phyloP scores from a whole-genome alignment of 176 grass and related monocot genomes.

The Miscanthus lutarioriparius region DNA sequence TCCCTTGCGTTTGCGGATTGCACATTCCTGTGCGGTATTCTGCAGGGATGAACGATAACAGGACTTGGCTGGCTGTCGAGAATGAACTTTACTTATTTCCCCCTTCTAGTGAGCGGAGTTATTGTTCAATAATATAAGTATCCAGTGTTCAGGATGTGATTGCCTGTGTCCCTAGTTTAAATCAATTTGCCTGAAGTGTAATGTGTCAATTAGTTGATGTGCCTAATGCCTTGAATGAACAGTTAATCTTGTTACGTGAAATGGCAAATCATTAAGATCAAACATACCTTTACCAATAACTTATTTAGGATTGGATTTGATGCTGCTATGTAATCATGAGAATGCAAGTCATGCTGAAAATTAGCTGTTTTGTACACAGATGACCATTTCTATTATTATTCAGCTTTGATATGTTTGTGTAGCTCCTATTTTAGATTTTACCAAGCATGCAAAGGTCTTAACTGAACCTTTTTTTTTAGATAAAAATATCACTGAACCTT shows the following conservation, averaged over 20 bases:
- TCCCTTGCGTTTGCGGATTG: too few relatives aligned
- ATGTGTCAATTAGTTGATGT: background rate
- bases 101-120: background rate
- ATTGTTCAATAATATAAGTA: background rate
- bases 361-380: background rate
- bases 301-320: background rate
- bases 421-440: background rate
- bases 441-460: background rate
- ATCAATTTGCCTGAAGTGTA: background rate
- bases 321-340: background rate
- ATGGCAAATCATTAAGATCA: background rate
- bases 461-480: background rate
- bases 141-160: background rate
- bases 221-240: background rate
- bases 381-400: background rate
- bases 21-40: background rate
- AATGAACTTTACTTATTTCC: background rate
- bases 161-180: background rate
- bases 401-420: background rate
- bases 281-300: background rate
- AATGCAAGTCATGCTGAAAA: background rate
- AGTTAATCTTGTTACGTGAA: background rate
- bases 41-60: background rate
- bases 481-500: background rate
- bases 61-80: background rate